Base-by-base conservation (phyloP, 2,329 filamentous ascomycete species). In the Penicillium glabrum region DNA sequence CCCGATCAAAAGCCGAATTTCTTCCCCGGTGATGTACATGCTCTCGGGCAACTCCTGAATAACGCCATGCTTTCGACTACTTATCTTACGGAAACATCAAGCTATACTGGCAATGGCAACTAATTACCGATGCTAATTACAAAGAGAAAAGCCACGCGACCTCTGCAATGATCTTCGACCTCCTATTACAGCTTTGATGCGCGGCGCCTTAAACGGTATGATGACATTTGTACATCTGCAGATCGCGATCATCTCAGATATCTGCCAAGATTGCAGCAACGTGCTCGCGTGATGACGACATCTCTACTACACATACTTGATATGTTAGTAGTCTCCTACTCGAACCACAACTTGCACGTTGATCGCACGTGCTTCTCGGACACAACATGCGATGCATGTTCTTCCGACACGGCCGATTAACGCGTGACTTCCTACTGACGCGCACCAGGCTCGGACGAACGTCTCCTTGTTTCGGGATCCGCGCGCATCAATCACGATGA, bases 401-500 rank as follows among this genome's bases (percentile, higher is more conserved):
- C 71, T 65, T n/a, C 74, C 73, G 13, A 67, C 69, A 16, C 76
- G 68, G 24, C 76, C 72, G 52, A 79, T 70, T 29, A 79, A 65
- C 4, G 77, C 76, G 64, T 76, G 67, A 41, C 68, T 69, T 13
- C 75, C 77, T 31, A 74, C 69, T 33, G 75, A 70, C 10, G 76
- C 72, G 60, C 77, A 79, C 77, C 77, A 80, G 2, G 77, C 75
- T 23, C 77, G 70, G 7, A 69, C 76, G 52, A 78, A 73, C 0
- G 73, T 69, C 60, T 79, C 77, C 57, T 72, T 74, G 14, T 70
- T 67, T 29, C 63, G 60, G 53, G 57, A 64, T 19, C 70, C 69
- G 13, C 74, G 70, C 37, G 75, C 72, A 35, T 77, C 74, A 11
- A 77, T 57, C 27, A 77, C 67, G 27, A 72, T 64, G 14, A 72